These are phyloP conservation scores for Phaeophleospora eucalypticola DNA, from an alignment of 2,329 filamentous ascomycete genomes.

Conservation along the genomic window DNA sequence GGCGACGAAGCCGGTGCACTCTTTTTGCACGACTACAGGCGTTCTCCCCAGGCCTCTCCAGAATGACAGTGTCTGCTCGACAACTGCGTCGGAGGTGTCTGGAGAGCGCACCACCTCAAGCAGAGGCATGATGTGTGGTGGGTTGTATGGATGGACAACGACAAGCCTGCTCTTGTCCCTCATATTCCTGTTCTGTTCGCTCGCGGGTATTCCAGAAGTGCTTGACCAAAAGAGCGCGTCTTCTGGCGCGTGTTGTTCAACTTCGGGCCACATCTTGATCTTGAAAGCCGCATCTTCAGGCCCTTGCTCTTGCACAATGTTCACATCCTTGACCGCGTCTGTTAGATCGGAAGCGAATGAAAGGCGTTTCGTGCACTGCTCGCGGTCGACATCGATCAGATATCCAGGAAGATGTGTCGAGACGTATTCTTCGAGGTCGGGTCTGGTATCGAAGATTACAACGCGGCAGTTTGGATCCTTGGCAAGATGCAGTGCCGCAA, in stretches of 20 bases:
- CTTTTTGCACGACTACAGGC: constrained; percentile 50
- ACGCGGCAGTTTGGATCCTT: constrained; percentile 40
- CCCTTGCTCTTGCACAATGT: constrained; percentile 58
- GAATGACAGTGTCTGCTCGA: constrained; percentile 43
- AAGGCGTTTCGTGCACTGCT: constrained; percentile 31
- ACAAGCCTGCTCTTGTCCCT: constrained; percentile 45
- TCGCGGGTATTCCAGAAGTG: constrained; percentile 56
- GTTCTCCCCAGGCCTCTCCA: constrained; percentile 41
- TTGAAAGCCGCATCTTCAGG: constrained; percentile 54
- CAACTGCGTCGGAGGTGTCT: constrained; percentile 36
- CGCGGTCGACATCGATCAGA: constrained; percentile 31
- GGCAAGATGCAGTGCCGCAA: constrained; percentile 51
- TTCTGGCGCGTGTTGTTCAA: constrained; percentile 44
- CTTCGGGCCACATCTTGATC: constrained; percentile 47
- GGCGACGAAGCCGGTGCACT: constrained; percentile 54
- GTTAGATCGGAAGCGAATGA: constrained; percentile 35
- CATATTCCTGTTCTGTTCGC: constrained; percentile 44
- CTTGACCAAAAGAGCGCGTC: constrained; percentile 54
- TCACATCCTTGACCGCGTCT: constrained; percentile 44
- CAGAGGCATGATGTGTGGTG: constrained; percentile 59
- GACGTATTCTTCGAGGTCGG: constrained; percentile 46
- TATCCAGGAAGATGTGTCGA: constrained; percentile 41
- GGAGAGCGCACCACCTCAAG: constrained; percentile 55
- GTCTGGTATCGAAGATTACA: constrained; percentile 49
- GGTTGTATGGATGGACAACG: constrained; percentile 60